These are phyloP conservation scores for Skeletonema potamos DNA, from an alignment of 108 stramenopile genomes.

Conservation along the genomic window DNA sequence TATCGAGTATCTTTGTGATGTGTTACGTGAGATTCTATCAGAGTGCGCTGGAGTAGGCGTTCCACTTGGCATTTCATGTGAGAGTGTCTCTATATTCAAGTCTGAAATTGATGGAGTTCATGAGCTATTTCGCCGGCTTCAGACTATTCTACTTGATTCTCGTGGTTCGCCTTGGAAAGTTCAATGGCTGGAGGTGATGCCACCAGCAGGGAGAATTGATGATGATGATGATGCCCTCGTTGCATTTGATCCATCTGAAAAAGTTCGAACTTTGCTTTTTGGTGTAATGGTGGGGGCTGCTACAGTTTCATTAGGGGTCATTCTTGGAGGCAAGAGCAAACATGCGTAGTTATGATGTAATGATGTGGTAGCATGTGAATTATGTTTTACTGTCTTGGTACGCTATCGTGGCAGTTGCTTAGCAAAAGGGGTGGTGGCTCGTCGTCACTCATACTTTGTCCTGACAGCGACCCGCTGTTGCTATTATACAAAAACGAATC, in stretches of 20 bases:
- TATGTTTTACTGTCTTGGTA: background rate
- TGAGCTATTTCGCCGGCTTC: conserved; percentile 51
- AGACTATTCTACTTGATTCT: conserved; percentile 43
- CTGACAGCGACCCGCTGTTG: background rate
- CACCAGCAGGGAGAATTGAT: background rate
- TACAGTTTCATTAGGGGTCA: background rate
- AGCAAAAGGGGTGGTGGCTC: background rate
- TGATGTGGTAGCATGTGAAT: background rate
- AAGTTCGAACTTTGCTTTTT: background rate
- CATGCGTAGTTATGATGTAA: background rate
- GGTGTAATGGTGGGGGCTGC: background rate
- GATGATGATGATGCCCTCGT: background rate
- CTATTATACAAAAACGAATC: background rate
- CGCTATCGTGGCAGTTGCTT: background rate
- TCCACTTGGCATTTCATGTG: conserved; percentile 56
- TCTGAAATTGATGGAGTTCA: conserved; percentile 67
- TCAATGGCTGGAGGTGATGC: conserved; percentile 45
- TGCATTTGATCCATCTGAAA: background rate
- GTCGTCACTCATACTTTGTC: background rate
- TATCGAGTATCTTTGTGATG: conserved; percentile 43
- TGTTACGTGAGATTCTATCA: conserved; percentile 32
- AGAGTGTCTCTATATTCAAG: conserved; percentile 54
- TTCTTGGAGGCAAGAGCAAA: background rate
- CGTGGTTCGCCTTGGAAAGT: conserved; percentile 53
- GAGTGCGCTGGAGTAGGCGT: conserved; percentile 45